Conservation (phyloP, 805 yeast species). For the Teunomyces aglyptinius region DNA sequence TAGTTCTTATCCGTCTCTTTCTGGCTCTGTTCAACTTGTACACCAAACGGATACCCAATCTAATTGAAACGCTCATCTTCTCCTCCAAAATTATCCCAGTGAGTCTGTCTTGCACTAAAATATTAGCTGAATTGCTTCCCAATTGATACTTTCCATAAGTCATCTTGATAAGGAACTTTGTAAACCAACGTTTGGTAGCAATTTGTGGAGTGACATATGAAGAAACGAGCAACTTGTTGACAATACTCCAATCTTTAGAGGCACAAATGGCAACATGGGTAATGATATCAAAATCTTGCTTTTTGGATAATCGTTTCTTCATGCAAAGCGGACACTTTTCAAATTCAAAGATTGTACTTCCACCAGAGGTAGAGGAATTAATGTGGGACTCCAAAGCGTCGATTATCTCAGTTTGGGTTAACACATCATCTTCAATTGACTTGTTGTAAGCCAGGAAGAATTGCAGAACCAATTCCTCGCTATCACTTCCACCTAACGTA, state of each 20-base stretch:
- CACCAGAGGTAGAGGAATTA: constrained; percentile 12
- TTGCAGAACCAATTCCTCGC: constrained; percentile 52
- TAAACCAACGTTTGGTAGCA: constrained; percentile 88
- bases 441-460: constrained; percentile 49
- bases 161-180: constrained; percentile 75
- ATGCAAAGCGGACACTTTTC: constrained; percentile 81
- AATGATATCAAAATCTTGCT: constrained; percentile 65
- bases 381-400: constrained; percentile 47
- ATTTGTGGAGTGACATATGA: constrained; percentile 74
- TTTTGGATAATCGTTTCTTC: constrained; percentile 51
- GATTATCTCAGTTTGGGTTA: constrained; percentile 45
- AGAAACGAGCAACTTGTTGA: constrained; percentile 59
- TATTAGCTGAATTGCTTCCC: constrained; percentile 88
- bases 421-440: constrained; percentile 53
- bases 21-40: constrained; percentile 68
- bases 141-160: constrained; percentile 85
- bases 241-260: constrained; percentile 70
- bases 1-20: constrained; percentile 53
- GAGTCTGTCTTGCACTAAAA: constrained; percentile 85
- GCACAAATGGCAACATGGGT: constrained; percentile 88
- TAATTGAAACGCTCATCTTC: constrained; percentile 83
- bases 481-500: constrained; percentile 51
- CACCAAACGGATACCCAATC: constrained; percentile 80
- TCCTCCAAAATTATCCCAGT: constrained; percentile 92
- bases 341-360: constrained; percentile 51